phyloP scores from a whole-genome alignment of 2,329 filamentous ascomycete genomes.

The Aspergillus brunneoviolaceus region DNA sequence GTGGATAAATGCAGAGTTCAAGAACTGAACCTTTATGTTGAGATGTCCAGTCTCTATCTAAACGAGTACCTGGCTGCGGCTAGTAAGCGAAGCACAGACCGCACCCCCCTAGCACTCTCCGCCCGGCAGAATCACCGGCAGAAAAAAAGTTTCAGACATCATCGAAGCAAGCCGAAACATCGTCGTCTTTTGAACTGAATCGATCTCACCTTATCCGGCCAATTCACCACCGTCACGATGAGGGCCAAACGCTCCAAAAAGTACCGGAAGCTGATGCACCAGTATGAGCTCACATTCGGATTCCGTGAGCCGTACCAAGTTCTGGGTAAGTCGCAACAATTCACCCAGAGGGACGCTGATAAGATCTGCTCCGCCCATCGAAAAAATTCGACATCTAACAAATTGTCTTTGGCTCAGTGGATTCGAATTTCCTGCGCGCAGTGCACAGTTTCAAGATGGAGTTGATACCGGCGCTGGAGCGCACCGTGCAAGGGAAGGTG shows the following conservation, averaged over 20 bases:
- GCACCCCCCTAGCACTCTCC: slow-evolving; percentile 23
- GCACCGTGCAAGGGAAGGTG: slow-evolving; percentile 81
- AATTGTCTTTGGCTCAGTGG: slow-evolving; percentile 53
- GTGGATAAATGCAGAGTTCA: no score
- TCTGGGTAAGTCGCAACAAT: slow-evolving; percentile 54
- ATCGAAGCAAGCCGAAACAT: neutral
- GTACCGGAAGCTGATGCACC: slow-evolving; percentile 89
- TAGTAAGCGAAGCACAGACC: slow-evolving; percentile 25
- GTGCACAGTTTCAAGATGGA: slow-evolving; percentile 87
- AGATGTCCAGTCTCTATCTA: no score
- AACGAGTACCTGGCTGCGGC: no score
- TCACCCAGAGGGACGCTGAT: neutral
- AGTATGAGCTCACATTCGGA: slow-evolving; percentile 81
- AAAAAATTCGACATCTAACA: slow-evolving; percentile 17
- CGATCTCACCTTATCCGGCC: slow-evolving; percentile 9
- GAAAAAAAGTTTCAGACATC: slow-evolving; percentile 29
- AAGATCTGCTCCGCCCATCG: neutral
- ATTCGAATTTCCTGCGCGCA: slow-evolving; percentile 80
- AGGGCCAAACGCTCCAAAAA: slow-evolving; percentile 69
- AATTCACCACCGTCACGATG: slow-evolving; percentile 50
- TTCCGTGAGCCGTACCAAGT: slow-evolving; percentile 96
- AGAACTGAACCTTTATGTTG: no score
- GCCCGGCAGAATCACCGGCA: slow-evolving; percentile 35
- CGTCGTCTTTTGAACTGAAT: slow-evolving; percentile 11
- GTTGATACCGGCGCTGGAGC: slow-evolving; percentile 70